A percentile compares a stretch with the other conserved stretches of the same genome.
These are phyloP conservation scores for Citrus maxima DNA, from an alignment of 345 rosid genomes.

Conservation along the genomic window DNA sequence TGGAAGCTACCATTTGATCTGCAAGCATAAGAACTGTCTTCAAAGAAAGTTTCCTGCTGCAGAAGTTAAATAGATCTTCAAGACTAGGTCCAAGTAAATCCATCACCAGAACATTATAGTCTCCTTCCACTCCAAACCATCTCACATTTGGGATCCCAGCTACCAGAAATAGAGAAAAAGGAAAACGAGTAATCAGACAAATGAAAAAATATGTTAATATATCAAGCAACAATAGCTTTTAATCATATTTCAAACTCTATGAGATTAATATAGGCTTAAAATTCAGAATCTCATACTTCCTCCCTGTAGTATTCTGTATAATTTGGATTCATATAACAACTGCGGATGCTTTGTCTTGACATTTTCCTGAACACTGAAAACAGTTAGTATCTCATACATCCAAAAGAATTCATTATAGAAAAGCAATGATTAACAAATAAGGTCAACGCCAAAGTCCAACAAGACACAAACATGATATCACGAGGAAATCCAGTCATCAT, in stretches of 20 bases:
- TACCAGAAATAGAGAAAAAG: constrained; percentile 28
- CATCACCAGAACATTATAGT: constrained; percentile 91
- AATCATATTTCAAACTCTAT: not conserved
- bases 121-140: constrained; percentile 92
- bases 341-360: constrained; percentile 96
- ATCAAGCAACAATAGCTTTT: not conserved
- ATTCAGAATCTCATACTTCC: constrained; percentile 54
- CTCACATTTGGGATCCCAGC: constrained; percentile 93
- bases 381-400: not conserved
- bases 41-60: constrained; percentile 75
- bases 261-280: not conserved
- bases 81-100: constrained; percentile 98
- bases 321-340: constrained; percentile 83
- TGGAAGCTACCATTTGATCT: constrained; percentile 79
- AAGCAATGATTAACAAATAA: not conserved
- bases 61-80: constrained; percentile 89
- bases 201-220: not conserved
- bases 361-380: constrained; percentile 58
- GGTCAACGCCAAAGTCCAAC: not conserved
- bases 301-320: constrained; percentile 87
- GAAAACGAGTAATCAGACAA: not conserved
- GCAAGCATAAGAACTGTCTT: constrained; percentile 98
- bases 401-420: not conserved
- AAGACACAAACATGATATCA: not conserved
- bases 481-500: not conserved